Conservation (phyloP, 1,284 basidiomycete genomes). For the Ustilago tritici region DNA sequence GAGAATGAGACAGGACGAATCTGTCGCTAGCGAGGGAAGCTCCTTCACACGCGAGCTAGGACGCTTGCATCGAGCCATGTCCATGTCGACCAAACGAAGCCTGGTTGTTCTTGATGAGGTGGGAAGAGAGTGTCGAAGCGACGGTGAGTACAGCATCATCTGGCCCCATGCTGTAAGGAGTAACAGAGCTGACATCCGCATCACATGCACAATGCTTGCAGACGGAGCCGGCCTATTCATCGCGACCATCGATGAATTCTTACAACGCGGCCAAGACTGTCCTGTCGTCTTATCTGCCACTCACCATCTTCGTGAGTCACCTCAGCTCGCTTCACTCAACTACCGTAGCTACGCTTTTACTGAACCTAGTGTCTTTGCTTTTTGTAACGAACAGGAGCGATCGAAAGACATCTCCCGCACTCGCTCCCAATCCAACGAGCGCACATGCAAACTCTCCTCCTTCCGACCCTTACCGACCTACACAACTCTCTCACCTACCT, state of each 20-base stretch:
- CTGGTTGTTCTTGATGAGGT: constrained; percentile 54
- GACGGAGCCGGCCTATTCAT: constrained; percentile 51
- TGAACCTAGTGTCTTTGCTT: too few species aligned
- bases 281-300: constrained; percentile 46
- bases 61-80: constrained; percentile 37
- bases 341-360: too few species aligned
- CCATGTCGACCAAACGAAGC: constrained; percentile 34
- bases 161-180: neutral
- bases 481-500: constrained; percentile 41
- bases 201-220: neutral
- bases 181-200: neutral
- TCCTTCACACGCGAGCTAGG: constrained; percentile 49
- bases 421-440: constrained; percentile 34
- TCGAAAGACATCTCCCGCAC: constrained; percentile 27
- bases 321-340: neutral
- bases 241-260: constrained; percentile 42
- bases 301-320: constrained; percentile 42
- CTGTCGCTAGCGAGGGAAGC: constrained; percentile 45
- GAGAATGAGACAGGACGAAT: constrained; percentile 53
- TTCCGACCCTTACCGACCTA: constrained; percentile 21
- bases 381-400: constrained; percentile 25
- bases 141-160: constrained; percentile 24
- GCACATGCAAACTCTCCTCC: constrained; percentile 49
- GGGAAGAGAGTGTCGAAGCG: constrained; percentile 44
- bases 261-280: constrained; percentile 31